phyloP scores from a whole-genome alignment of 805 yeast genomes.

The Zygoascus bituminiphila region DNA sequence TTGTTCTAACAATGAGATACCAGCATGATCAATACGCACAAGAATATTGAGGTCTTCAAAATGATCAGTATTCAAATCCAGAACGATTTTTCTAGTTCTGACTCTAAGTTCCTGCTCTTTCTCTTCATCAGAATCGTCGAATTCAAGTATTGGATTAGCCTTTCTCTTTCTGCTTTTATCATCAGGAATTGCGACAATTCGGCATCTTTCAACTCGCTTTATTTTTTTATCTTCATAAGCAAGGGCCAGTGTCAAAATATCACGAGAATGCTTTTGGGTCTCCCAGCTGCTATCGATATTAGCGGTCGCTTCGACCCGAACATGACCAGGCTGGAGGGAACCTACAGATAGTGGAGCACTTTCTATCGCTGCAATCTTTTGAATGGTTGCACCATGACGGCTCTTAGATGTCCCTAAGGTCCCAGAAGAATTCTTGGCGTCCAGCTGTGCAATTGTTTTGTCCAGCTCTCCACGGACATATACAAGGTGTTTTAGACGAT shows the following conservation, averaged over 20 bases:
- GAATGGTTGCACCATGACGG: not conserved
- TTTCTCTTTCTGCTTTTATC: not conserved
- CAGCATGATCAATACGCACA: slow-evolving; percentile 15
- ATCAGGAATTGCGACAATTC: not conserved
- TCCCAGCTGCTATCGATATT: not conserved
- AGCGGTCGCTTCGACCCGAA: slow-evolving; percentile 19
- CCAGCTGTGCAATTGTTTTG: not conserved
- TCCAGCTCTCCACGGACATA: not conserved
- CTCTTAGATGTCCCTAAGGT: not conserved
- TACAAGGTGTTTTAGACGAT: not conserved
- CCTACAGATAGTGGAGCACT: slow-evolving; percentile 23
- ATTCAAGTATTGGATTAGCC: not conserved
- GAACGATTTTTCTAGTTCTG: not conserved
- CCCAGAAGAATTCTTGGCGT: not conserved
- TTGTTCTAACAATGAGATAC: too few relatives aligned
- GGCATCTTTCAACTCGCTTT: not conserved
- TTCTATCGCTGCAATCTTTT: slow-evolving; percentile 9
- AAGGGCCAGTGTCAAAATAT: not conserved
- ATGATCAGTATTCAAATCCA: not conserved
- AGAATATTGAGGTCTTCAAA: slow-evolving; percentile 22
- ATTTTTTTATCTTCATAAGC: not conserved
- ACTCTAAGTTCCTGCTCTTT: not conserved
- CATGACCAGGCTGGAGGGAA: slow-evolving; percentile 18
- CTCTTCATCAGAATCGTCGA: not conserved
- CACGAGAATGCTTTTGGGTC: not conserved